Evolutionary conservation across 1,139 yeast genomes (phyloP).

Genomic region (Komagataea norvegica): DNA sequence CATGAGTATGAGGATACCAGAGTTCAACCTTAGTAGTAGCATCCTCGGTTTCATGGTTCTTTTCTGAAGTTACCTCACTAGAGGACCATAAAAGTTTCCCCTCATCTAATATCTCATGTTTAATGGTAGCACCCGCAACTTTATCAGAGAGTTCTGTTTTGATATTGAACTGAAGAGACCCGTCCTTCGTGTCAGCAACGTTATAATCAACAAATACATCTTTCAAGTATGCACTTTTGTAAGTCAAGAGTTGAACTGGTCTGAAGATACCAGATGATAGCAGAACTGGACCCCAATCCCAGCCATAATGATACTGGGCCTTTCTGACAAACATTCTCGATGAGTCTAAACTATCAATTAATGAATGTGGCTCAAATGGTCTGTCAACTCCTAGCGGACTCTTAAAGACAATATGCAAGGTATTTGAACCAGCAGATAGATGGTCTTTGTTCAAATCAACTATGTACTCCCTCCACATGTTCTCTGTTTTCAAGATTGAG

Average conservation of each 20-base stretch:
- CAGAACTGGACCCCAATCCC: constrained; percentile 56
- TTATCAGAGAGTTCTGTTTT: constrained; percentile 4
- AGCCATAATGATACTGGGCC: constrained; percentile 53
- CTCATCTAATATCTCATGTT: constrained; percentile 6
- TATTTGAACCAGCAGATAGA: constrained; percentile 5
- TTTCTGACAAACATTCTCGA: constrained; percentile 41
- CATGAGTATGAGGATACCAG: constrained; percentile 20
- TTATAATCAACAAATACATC: constrained; percentile 18
- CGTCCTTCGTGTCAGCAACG: constrained; percentile 8
- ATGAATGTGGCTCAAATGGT: constrained; percentile 13
- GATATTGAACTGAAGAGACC: constrained; percentile 9
- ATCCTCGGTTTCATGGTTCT: not conserved
- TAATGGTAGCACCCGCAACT: constrained; percentile 3
- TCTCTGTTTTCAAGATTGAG: constrained; percentile 11
- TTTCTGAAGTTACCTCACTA: constrained; percentile 1
- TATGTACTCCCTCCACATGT: constrained; percentile 13
- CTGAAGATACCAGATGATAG: constrained; percentile 45
- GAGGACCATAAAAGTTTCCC: constrained; percentile 10
- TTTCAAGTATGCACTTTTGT: constrained; percentile 19
- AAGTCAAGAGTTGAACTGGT: constrained; percentile 35
- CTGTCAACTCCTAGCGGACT: constrained; percentile 11
- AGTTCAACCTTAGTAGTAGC: constrained; percentile 5
- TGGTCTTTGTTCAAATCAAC: constrained; percentile 1
- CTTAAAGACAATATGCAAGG: constrained; percentile 11
- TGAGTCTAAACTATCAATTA: constrained; percentile 11